Percentiles rank a stretch among this genome's conserved stretches.
Evolutionary conservation across 2,329 filamentous ascomycete species (phyloP).

Genomic region (Aureobasidium sp.): DNA sequence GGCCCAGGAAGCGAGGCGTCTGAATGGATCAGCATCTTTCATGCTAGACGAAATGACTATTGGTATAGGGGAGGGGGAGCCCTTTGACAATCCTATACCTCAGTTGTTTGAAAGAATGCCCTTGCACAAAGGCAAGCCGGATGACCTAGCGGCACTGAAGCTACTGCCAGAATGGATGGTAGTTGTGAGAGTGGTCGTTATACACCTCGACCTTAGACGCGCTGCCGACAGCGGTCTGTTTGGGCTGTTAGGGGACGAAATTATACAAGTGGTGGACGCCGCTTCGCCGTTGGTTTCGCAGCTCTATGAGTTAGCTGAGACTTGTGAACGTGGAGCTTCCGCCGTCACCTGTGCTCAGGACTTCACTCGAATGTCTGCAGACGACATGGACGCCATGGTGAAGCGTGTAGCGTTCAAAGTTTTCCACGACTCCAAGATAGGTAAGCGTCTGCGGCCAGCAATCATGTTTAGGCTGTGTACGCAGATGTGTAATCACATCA

Average conservation of each 20-base stretch:
- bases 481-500: conserved; percentile 11
- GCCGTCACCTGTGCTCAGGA: conserved; percentile 2
- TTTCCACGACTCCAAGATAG: background rate
- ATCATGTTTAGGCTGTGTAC: conserved; percentile 14
- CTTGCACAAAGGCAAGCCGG: background rate
- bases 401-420: conserved; percentile 4
- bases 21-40: conserved; percentile 5
- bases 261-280: conserved; percentile 15
- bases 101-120: background rate
- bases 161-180: conserved; percentile 12
- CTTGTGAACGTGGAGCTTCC: background rate
- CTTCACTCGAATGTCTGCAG: conserved; percentile 11
- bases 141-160: conserved; percentile 4
- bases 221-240: conserved; percentile 14
- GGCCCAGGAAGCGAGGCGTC: conserved; percentile 1
- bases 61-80: background rate
- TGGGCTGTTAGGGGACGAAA: conserved; percentile 15
- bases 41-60: background rate
- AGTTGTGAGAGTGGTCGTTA: conserved; percentile 13
- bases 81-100: background rate
- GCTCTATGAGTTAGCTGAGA: conserved; percentile 4
- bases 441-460: conserved; percentile 11
- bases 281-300: background rate
- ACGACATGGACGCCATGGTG: conserved; percentile 11
- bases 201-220: conserved; percentile 8